These are phyloP conservation scores for Podospora conica DNA, from an alignment of 495 filamentous ascomycete genomes.

Conservation along the genomic window DNA sequence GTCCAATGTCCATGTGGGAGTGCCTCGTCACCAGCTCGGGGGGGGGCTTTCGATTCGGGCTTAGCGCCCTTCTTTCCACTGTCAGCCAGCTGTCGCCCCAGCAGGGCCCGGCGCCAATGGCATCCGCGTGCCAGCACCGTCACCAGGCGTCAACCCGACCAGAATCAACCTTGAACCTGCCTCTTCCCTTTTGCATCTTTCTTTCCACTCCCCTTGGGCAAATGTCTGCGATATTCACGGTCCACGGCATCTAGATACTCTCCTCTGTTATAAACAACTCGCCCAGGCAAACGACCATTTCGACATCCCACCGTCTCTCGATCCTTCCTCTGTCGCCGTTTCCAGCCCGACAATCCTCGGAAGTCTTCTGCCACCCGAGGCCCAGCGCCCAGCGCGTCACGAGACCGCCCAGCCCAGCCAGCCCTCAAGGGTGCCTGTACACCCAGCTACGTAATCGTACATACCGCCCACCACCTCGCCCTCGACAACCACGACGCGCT, in stretches of 20 bases:
- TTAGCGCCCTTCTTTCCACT: conserved; percentile 1
- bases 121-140: conserved; percentile 8
- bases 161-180: not conserved
- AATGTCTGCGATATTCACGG: not conserved
- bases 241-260: not conserved
- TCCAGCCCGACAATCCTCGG: not conserved
- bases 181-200: not conserved
- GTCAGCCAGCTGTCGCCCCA: not conserved
- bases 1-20: not conserved
- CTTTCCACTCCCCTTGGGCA: not conserved
- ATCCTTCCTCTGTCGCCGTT: not conserved
- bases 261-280: not conserved
- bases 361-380: not conserved
- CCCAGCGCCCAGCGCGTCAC: conserved; percentile 5
- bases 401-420: conserved; percentile 2
- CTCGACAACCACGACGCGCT: not conserved
- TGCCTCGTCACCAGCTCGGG: not conserved
- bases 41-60: not conserved
- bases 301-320: not conserved
- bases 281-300: not conserved
- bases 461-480: not conserved
- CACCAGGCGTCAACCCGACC: not conserved
- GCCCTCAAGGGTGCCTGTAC: conserved; percentile 3
- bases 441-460: conserved; percentile 8
- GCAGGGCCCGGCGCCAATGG: conserved; percentile 3